Conservation (phyloP, 1,284 basidiomycete genomes). For the Afroboletus lepidellus region DNA sequence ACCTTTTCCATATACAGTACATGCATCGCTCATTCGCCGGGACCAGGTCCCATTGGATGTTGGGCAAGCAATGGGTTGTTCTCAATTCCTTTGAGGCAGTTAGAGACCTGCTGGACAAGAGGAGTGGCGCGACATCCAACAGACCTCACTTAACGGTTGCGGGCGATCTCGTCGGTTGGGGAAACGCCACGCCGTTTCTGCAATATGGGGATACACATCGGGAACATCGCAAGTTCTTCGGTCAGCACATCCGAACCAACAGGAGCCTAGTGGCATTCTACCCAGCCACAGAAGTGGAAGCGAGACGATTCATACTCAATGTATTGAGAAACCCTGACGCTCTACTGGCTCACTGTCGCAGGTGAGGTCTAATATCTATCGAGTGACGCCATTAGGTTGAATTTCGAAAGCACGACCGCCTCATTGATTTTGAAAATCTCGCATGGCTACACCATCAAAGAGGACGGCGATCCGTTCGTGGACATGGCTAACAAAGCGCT, state of each 20-base stretch:
- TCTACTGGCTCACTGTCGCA: neutral
- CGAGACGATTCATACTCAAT: neutral
- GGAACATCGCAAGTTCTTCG: slow-evolving; percentile 19
- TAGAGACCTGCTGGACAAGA: slow-evolving; percentile 27
- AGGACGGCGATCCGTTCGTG: neutral
- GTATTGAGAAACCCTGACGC: slow-evolving; percentile 6
- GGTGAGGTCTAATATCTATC: too few relatives aligned
- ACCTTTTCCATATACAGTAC: slow-evolving; percentile 21
- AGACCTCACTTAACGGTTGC: slow-evolving; percentile 12
- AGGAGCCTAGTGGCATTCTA: slow-evolving; percentile 4
- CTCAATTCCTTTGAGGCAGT: slow-evolving; percentile 14
- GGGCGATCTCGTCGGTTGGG: slow-evolving; percentile 29
- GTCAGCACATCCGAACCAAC: slow-evolving; percentile 23
- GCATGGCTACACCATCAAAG: neutral
- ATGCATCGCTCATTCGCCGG: slow-evolving; percentile 34
- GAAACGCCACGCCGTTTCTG: slow-evolving; percentile 15
- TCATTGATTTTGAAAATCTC: slow-evolving; percentile 1
- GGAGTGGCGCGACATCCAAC: slow-evolving; percentile 19
- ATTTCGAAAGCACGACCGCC: neutral
- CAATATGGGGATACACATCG: slow-evolving; percentile 23
- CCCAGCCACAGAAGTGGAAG: neutral
- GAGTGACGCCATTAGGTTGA: too few relatives aligned
- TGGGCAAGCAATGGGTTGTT: slow-evolving; percentile 18
- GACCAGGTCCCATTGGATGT: slow-evolving; percentile 10
- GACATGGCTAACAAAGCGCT: neutral